Evolutionary conservation across 805 yeast species (phyloP), one percentile per base, ranked within the genome.

Genomic region (Suhomyces faveliae): DNA sequence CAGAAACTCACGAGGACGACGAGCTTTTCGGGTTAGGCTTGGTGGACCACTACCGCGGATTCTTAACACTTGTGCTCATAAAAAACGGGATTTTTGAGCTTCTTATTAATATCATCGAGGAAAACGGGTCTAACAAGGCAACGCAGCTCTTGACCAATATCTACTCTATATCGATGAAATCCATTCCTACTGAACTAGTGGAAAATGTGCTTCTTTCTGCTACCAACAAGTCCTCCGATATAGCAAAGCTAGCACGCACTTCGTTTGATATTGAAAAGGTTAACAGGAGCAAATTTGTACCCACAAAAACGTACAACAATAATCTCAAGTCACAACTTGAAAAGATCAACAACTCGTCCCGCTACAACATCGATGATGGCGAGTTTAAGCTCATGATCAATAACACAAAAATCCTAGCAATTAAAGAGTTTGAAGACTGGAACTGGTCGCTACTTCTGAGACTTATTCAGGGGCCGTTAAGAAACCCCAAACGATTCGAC

Each of bases 361-460:
- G 59, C 22, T 55, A 58, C 33, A 57, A 66, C 35, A 52, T 64
- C 27, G 94, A 87, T 56, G 96, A 89, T 43, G 52, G 70, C 0
- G 84, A 83, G 46, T 79, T 91, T 58, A 83, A 85, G 54, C 74
- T 77, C 46, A 70, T 87, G 67, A 73, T 94, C 5, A 68, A 71
- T 23, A 84, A 84, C 42, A 82, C 96, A 0, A 83, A 77, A 53
- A 90, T 94, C 1, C 64, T 89, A 35, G 77, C 85, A 4, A 83
- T 95, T 0, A 94, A 92, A 60, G 88, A 84, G 46, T 90, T 77
- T 60, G 71, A 82, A 1, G 82, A 81, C 43, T 94, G 99, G 99
- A 84, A 90, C 59, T 91, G 97, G 96, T 79, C 77, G 21, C 70
- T 84, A 1, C 71, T 94, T 0, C 70, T 79, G 13, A 86, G 83